Percentiles rank a stretch among this genome's conserved stretches.
These are phyloP conservation scores for Pleurotus citrinopileatus DNA, from an alignment of 768 basidiomycete species.

Conservation along the genomic window DNA sequence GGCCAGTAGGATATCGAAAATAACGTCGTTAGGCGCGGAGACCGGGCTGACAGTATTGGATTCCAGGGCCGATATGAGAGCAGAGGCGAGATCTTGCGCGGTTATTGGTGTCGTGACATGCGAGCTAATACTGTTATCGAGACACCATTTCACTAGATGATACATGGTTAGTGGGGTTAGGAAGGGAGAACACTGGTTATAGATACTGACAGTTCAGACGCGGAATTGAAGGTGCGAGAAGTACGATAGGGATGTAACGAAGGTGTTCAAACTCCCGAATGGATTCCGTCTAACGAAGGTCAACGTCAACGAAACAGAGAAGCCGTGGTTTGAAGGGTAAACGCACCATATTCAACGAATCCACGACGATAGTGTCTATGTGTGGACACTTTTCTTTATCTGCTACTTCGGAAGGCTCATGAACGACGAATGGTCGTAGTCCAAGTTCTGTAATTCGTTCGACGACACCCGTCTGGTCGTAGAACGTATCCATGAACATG, in stretches of 20 bases:
- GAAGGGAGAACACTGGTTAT: constrained; percentile 12
- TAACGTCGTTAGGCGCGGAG: constrained; percentile 78
- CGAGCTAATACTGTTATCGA: constrained; percentile 94
- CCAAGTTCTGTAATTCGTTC: constrained; percentile 77
- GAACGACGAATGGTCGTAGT: constrained; percentile 72
- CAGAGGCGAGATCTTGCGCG: constrained; percentile 86
- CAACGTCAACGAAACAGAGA: neutral
- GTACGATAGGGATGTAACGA: constrained; percentile 93
- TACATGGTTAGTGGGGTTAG: constrained; percentile 1
- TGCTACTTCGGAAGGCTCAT: constrained; percentile 76
- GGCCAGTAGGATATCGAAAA: constrained; percentile 91
- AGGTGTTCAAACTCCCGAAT: constrained; percentile 92
- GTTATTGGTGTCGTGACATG: constrained; percentile 91
- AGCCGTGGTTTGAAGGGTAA: constrained; percentile 13
- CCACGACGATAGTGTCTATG: constrained; percentile 94
- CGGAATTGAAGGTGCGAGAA: constrained; percentile 78
- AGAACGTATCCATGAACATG: constrained; percentile 85
- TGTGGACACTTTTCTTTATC: constrained; percentile 82
- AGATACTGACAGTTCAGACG: constrained; percentile 64
- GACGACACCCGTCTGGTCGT: constrained; percentile 73
- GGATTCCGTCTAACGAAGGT: constrained; percentile 65
- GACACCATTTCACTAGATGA: constrained; percentile 86
- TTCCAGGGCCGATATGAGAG: constrained; percentile 91
- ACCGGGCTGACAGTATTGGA: constrained; percentile 91
- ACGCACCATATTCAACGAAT: constrained; percentile 81